Evolutionary conservation across 768 basidiomycete species (phyloP).

Genomic region (Artomyces pyxidatus): DNA sequence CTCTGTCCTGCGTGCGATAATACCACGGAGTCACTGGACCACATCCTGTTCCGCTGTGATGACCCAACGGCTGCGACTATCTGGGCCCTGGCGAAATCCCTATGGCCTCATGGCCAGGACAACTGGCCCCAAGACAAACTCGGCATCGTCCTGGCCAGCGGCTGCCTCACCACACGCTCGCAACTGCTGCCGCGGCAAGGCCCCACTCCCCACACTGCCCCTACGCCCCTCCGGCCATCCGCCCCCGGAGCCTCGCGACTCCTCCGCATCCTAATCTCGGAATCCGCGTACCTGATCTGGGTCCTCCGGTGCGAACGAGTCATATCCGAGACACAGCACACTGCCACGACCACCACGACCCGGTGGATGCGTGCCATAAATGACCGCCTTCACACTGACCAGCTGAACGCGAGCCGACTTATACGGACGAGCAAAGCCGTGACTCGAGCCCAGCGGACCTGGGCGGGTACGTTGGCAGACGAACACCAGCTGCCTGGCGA

Average conservation of each 20-base stretch:
- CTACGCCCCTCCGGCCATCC: background rate
- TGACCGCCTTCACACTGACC: background rate
- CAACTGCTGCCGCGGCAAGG: background rate
- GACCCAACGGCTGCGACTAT: background rate
- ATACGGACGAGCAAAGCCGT: background rate
- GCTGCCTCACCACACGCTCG: background rate
- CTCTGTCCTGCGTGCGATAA: background rate
- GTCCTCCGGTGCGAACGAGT: background rate
- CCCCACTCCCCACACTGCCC: no score
- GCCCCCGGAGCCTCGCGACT: background rate
- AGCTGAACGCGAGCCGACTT: background rate
- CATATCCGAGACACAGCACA: background rate
- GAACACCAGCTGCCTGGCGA: background rate
- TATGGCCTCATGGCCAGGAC: background rate
- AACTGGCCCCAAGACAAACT: background rate
- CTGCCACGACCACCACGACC: background rate
- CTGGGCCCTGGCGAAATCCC: background rate
- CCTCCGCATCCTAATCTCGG: background rate
- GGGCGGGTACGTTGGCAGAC: background rate
- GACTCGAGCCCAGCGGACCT: background rate
- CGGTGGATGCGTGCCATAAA: background rate
- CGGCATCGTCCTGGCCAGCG: background rate
- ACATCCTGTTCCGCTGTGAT: background rate
- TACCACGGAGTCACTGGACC: background rate
- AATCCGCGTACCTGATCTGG: constrained; percentile 3